phyloP scores from a whole-genome alignment of 768 basidiomycete species.

The Naganishia antarctica region DNA sequence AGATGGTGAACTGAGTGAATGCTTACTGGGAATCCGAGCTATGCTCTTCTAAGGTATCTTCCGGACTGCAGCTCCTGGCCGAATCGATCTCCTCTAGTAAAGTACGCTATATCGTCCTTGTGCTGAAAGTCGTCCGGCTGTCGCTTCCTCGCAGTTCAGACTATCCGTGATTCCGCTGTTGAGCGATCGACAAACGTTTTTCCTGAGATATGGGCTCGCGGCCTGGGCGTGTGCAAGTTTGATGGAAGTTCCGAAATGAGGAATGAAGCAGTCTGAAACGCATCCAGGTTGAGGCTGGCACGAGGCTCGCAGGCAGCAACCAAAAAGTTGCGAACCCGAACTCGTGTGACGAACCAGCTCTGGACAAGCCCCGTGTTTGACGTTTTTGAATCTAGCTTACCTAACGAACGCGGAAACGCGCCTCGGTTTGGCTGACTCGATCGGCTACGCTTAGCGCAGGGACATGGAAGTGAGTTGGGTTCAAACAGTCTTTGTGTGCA shows the following conservation, averaged over 20 bases:
- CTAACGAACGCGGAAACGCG: neutral
- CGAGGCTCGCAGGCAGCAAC: no score
- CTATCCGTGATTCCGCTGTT: neutral
- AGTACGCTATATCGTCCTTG: neutral
- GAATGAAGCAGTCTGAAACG: conserved; percentile 20
- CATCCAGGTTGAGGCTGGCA: no score
- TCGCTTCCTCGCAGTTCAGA: neutral
- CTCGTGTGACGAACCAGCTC: neutral
- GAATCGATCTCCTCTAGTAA: neutral
- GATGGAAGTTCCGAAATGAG: neutral
- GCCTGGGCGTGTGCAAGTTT: neutral
- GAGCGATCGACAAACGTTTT: conserved; percentile 18
- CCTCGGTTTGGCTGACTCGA: conserved; percentile 7
- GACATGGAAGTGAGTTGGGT: no score
- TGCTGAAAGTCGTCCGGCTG: conserved; percentile 5
- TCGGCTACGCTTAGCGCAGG: conserved; percentile 8
- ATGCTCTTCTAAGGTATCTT: neutral
- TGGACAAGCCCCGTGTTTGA: no score
- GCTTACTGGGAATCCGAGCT: no score
- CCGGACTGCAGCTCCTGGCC: neutral
- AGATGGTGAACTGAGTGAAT: no score
- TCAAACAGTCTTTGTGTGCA: no score
- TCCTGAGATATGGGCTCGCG: neutral
- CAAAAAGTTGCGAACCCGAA: no score
- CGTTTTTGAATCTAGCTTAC: neutral